Base-by-base conservation (phyloP, 257 asterid genomes). In the Schizonepeta tenuifolia region DNA sequence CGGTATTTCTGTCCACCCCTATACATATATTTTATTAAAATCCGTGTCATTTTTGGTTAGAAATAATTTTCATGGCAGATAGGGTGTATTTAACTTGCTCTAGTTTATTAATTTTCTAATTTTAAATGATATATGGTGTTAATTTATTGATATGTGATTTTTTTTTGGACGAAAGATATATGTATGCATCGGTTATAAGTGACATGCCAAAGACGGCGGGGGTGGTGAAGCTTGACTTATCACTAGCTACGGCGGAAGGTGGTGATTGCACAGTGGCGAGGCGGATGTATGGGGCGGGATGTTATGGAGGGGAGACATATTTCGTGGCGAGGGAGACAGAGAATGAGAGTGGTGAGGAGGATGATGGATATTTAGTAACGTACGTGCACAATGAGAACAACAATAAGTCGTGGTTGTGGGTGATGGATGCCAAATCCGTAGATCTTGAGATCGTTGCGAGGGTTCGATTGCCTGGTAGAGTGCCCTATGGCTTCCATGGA, bases 401-500 rank as follows among this genome's bases (percentile, higher is more conserved):
- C 0, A 1, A 15, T 2, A 44, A 66, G 10, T 66, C 71, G 1
- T 24, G 13, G 44, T 66, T 66, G 5, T 46, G 15, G 9, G 71
- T 66, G 9, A 66, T 66, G 71, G 71, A 66, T 66, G 59, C 71
- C 4, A 66, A 46, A 17, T 66, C 44, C 0, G 9, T 46, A 0
- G n/a, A 53, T 26, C 71, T 66, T 24, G 71, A 66, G 8, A 28
- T 46, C 3, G 6, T 66, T 7, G 58, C 71, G 4, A 35, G 10
- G 7, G 71, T 66, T 28, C 26, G 20, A 8, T 12, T 66, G 44
- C 59, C 71, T 21, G 49, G 44, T 12, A 51, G 71, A n/a, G 41
- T 66, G 17, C 59, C 71, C 10, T 53, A 66, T 2, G 71, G 62
- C 62, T 55, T 55, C 62, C 62, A 55, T 36, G 87, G 87, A 0